These are phyloP conservation scores for Gypsophila paniculata DNA, from an alignment of 179 eudicot species.

Conservation along the genomic window DNA sequence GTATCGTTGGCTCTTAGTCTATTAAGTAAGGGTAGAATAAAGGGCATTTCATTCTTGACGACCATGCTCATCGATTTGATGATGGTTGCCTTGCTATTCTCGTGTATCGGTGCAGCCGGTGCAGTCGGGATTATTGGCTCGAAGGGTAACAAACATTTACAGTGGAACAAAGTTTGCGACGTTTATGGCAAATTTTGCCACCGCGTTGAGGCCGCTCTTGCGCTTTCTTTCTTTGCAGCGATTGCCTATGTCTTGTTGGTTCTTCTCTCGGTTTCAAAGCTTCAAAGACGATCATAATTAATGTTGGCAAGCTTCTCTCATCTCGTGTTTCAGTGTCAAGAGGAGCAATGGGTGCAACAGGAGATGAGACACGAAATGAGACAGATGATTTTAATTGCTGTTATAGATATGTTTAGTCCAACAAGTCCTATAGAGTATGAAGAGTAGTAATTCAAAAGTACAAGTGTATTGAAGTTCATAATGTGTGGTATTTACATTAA, in stretches of 20 bases:
- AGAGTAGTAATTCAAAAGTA: no score
- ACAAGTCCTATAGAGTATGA: no score
- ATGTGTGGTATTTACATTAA: no score
- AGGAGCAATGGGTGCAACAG: no score
- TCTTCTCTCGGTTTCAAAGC: constrained; percentile 26
- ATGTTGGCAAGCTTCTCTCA: no score
- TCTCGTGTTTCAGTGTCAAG: no score
- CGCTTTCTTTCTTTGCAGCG: constrained; percentile 34
- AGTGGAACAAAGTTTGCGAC: constrained; percentile 47
- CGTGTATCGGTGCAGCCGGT: constrained; percentile 38
- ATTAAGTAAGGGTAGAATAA: constrained; percentile 14
- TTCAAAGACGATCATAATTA: constrained; percentile 14
- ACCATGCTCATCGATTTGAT: constrained; percentile 29
- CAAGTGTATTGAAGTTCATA: no score
- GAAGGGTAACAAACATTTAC: constrained; percentile 45
- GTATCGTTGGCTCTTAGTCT: constrained; percentile 23
- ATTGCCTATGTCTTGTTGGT: constrained; percentile 31
- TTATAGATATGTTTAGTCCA: no score
- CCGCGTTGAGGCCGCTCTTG: constrained; percentile 28
- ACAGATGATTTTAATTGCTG: no score
- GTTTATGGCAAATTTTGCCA: constrained; percentile 34
- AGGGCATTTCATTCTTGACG: constrained; percentile 14
- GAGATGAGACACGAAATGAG: no score
- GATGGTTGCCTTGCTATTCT: constrained; percentile 44
- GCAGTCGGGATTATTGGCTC: constrained; percentile 36